Evolutionary conservation across 2,329 filamentous ascomycete genomes (phyloP), one percentile per base, ranked within the genome.

Genomic region (Aschersonia sp.): DNA sequence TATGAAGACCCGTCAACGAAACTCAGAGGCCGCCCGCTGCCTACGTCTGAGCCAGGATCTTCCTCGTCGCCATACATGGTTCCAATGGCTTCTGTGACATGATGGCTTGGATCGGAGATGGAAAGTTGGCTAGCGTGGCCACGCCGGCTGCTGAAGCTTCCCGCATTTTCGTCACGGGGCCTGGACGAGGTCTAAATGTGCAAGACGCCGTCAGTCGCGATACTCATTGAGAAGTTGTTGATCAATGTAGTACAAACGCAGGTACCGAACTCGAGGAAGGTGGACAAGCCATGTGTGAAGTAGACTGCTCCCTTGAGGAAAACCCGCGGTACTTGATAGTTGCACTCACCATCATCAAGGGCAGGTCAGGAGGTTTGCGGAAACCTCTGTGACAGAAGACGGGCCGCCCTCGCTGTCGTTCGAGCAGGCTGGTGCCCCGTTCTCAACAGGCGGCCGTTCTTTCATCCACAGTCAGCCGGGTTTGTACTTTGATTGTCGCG

Each of bases 11-110:
- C 73, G 55, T 61, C 58, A 47, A 89, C 72, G 66, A 87, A 92
- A 68, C 85, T 90, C 57, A 89, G 66, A 37, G 85, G 85, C 43
- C 84, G 79, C 41, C 69, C 64, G 48, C 67, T 64, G 31, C 29
- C 30, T 50, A 69, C 14, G 50, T 70, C 69, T 12, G 65, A 77
- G 54, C 78, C 75, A 2, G 66, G 77, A 55, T 86, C 78, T 55
- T 81, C 78, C 58, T 79, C 78, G 60, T 87, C 83, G 58, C 85
- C 86, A 66, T 96, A 95, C 66, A 94, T 78, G 57, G 88, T 88
- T 46, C 87, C 87, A 65, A 95, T 94, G 50, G 87, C 85, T 65
- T 95, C 89, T 49, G 88, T 95, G 62, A 95, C 87, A 76, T 95
- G 89, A 68, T 95, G 87, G 67, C 77, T 87, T 51, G 89, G 85